These are phyloP conservation scores for Geosmithia flava DNA, from an alignment of 2,329 filamentous ascomycete genomes.

Conservation along the genomic window DNA sequence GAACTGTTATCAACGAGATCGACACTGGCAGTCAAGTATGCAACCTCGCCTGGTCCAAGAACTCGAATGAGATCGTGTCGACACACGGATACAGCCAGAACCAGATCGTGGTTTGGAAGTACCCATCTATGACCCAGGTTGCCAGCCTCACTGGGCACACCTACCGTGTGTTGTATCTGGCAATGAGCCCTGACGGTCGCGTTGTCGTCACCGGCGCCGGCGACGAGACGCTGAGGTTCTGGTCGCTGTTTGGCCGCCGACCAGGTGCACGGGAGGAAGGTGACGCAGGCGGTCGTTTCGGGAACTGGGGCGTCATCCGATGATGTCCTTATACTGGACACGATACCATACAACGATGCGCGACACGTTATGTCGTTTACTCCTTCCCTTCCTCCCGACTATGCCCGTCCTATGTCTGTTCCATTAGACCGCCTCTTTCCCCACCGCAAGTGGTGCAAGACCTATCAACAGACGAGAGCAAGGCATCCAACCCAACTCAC, in stretches of 20 bases:
- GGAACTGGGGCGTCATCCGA: constrained; percentile 77
- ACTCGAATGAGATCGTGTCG: constrained; percentile 93
- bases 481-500: too few species aligned
- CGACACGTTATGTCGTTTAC: too few species aligned
- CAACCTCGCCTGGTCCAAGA: constrained; percentile 94
- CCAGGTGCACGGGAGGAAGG: constrained; percentile 60
- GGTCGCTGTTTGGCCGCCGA: constrained; percentile 87
- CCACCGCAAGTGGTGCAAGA: too few species aligned
- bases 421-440: too few species aligned
- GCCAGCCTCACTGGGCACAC: constrained; percentile 93
- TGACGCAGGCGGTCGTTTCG: constrained; percentile 48
- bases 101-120: constrained; percentile 99
- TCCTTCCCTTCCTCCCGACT: too few species aligned
- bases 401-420: too few species aligned
- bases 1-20: constrained; percentile 69
- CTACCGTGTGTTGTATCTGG: constrained; percentile 88
- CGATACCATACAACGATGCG: too few species aligned
- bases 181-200: constrained; percentile 92
- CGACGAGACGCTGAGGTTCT: constrained; percentile 91
- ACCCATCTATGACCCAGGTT: constrained; percentile 95
- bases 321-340: constrained; percentile 14
- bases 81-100: constrained; percentile 98
- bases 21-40: constrained; percentile 99
- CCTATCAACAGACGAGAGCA: too few species aligned
- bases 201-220: constrained; percentile 92